Percentiles rank a stretch among this genome's conserved stretches.
Conservation (phyloP, 495 filamentous ascomycete genomes). For the Penicillium waksmanii region DNA sequence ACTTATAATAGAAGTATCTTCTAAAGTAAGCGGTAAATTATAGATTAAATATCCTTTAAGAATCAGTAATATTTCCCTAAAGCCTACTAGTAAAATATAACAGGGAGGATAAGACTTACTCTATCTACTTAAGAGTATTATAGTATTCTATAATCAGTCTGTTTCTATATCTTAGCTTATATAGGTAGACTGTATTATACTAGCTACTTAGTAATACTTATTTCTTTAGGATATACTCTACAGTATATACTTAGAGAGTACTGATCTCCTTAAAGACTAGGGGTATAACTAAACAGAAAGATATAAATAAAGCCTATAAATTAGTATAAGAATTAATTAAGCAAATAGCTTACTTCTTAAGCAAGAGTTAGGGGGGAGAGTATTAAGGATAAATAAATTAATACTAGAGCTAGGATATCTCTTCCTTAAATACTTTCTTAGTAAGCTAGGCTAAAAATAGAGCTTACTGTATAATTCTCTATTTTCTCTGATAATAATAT, state of each 20-base stretch:
- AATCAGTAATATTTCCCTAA: too few species aligned
- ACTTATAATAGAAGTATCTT: too few species aligned
- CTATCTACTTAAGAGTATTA: not conserved
- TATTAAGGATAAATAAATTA: not conserved
- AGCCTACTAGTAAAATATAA: too few species aligned
- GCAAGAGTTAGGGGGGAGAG: not conserved
- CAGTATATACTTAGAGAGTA: not conserved
- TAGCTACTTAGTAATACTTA: not conserved
- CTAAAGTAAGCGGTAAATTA: too few species aligned
- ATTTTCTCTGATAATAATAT: not conserved
- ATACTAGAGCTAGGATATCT: not conserved
- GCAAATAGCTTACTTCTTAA: not conserved
- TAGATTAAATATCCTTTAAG: too few species aligned
- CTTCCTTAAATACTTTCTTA: not conserved
- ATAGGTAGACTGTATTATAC: not conserved
- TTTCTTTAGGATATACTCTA: not conserved
- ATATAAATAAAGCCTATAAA: too few species aligned
- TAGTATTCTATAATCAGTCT: not conserved
- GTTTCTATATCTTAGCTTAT: not conserved
- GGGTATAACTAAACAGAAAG: not conserved
- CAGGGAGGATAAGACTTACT: not conserved
- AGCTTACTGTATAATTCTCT: not conserved
- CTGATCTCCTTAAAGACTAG: not conserved
- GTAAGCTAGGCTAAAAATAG: not conserved
- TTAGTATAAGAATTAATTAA: too few species aligned